Conservation (phyloP, 768 basidiomycete genomes). For the Psilocybe cubensis region DNA sequence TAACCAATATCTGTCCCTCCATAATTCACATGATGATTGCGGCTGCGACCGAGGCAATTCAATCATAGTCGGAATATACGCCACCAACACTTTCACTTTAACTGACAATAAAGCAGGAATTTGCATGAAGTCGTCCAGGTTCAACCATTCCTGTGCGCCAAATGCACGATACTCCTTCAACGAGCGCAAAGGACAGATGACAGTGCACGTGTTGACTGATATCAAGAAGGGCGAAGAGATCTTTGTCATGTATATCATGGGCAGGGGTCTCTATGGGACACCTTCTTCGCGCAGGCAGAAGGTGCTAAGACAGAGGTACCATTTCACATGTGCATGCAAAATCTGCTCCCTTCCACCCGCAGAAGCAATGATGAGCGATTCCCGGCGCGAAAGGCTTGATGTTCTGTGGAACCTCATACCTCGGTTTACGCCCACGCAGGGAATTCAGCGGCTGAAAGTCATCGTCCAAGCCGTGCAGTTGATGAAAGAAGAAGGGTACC, state of each 20-base stretch:
- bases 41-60: background rate
- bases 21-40: slow-evolving; percentile 2
- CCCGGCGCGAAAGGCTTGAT: background rate
- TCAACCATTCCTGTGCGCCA: slow-evolving; percentile 12
- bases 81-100: slow-evolving; percentile 6
- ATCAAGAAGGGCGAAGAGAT: slow-evolving; percentile 7
- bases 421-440: background rate
- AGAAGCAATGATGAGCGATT: slow-evolving; percentile 1
- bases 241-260: slow-evolving; percentile 3
- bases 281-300: background rate
- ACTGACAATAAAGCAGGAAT: background rate
- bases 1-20: background rate
- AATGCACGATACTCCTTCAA: slow-evolving; percentile 5
- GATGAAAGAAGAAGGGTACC: slow-evolving; percentile 4
- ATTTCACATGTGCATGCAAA: slow-evolving; percentile 5
- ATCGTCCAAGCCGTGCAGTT: background rate
- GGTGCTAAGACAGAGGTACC: background rate
- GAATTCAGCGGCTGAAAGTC: background rate
- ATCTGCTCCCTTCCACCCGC: slow-evolving; percentile 2
- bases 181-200: background rate
- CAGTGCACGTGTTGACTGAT: background rate
- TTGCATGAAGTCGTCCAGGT: background rate
- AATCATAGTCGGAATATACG: background rate
- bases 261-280: background rate
- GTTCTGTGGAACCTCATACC: slow-evolving; percentile 1